These are phyloP conservation scores for Torulaspora gathmanii DNA, from an alignment of 805 yeast genomes.

Conservation along the genomic window DNA sequence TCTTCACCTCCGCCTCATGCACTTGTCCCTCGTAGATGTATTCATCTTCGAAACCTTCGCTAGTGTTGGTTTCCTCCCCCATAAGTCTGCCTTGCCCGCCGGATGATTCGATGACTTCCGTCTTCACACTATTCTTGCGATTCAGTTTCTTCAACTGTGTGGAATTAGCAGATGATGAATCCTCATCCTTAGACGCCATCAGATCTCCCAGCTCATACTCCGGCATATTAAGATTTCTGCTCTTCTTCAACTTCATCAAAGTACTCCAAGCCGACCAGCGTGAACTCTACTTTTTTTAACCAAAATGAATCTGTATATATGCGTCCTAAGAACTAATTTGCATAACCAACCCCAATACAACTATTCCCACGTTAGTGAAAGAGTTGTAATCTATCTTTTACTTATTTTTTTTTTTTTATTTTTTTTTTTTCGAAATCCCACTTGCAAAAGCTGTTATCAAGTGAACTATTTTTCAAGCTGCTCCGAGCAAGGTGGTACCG, in stretches of 20 bases:
- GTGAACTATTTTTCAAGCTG: too few relatives aligned
- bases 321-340: too few relatives aligned
- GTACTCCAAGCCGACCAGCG: too few relatives aligned
- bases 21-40: constrained; percentile 23
- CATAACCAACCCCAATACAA: too few relatives aligned
- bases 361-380: too few relatives aligned
- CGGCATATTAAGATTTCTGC: neutral
- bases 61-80: neutral
- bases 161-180: constrained; percentile 2
- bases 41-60: constrained; percentile 1
- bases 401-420: too few relatives aligned
- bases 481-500: too few relatives aligned
- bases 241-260: neutral
- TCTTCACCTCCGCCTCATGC: constrained; percentile 44
- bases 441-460: too few relatives aligned
- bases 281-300: too few relatives aligned
- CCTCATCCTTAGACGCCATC: constrained; percentile 1
- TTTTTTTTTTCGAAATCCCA: too few relatives aligned
- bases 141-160: neutral
- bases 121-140: constrained; percentile 2
- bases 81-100: neutral
- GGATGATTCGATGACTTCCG: constrained; percentile 2
- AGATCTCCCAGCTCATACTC: constrained; percentile 7
- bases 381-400: too few relatives aligned
- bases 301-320: too few relatives aligned